Evolutionary conservation across 2,329 filamentous ascomycete genomes (phyloP).

Genomic region (Huntiella abstrusa): DNA sequence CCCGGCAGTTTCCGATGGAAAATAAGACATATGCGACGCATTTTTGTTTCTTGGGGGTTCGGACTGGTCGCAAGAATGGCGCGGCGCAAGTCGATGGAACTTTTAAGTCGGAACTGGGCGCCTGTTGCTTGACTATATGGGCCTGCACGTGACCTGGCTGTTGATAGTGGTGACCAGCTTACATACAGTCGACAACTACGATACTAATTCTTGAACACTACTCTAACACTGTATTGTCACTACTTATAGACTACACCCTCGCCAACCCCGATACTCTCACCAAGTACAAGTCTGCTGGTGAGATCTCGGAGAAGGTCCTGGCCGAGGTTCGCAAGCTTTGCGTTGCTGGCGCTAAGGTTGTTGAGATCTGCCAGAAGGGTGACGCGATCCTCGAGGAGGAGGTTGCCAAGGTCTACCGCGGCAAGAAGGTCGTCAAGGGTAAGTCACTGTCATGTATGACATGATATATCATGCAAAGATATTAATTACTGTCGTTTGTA

Average conservation of each 20-base stretch:
- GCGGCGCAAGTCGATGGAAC: too few species aligned
- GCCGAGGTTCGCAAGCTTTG: conserved; percentile 60
- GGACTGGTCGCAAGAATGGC: too few species aligned
- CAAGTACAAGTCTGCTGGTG: conserved; percentile 94
- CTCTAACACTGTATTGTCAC: background rate
- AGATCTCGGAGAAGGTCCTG: conserved; percentile 90
- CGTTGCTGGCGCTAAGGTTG: conserved; percentile 74
- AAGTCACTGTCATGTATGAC: conserved; percentile 15
- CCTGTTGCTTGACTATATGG: too few species aligned
- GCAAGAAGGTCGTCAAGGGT: conserved; percentile 94
- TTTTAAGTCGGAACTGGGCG: too few species aligned
- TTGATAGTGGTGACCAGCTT: too few species aligned
- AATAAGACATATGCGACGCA: too few species aligned
- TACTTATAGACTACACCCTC: conserved; percentile 59
- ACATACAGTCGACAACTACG: background rate
- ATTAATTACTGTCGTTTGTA: conserved; percentile 18
- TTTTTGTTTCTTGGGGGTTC: too few species aligned
- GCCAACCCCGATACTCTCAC: conserved; percentile 88
- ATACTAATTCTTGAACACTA: too few species aligned
- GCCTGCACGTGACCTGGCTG: too few species aligned
- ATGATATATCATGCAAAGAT: background rate
- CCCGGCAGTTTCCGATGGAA: too few species aligned
- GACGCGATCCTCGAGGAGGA: conserved; percentile 92
- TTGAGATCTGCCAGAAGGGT: conserved; percentile 86
- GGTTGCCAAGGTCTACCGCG: conserved; percentile 88